Evolutionary conservation across 495 filamentous ascomycete species (phyloP), one percentile per base, ranked within the genome.

Genomic region (Jackrogersella minutella): DNA sequence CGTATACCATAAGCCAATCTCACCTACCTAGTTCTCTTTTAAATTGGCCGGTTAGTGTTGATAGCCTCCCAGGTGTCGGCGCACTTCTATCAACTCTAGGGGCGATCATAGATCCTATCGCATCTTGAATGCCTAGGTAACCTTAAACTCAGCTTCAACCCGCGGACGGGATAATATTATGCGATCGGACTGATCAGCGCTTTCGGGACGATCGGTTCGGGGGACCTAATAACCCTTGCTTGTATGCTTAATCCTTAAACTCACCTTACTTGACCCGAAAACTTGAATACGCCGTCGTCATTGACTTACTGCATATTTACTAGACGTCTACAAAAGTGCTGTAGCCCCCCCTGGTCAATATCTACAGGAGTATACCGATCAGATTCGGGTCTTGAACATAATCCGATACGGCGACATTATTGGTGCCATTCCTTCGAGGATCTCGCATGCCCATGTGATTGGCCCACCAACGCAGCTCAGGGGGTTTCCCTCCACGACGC

Each of bases 361-460:
- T 44, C 9, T 19, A 31, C 33, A 34, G 52, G 6, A 44, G 34
- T 37, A 13, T 14, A 21, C 49, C 49, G 55, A 64, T 55, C 37
- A 49, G 37, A 63, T 33, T 69, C 66, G 66, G 66, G 43, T 69
- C 22, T 62, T 69, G 43, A 69, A 69, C 66, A 69, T 69, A 61
- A 65, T 65, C 66, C 66, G 66, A 65, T 30, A 39, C 55, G 55
- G 43, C 3, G 47, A 56, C 60, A 51, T n/a, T 22, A 63, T 59
- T 62, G 53, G 54, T 54, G 34, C 58, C 62, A 54, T 44, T 1
- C 6, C 17, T 26, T 49, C 24, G 24, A 22, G 31, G 19, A 30
- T 22, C 22, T 34, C 53, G 53, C 43, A 21, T 7, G 3, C 26
- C 3, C 26, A 3, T 24, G 22, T 60, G 40, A 59, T 63, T 68